These are phyloP conservation scores for Dendrostoma leiphaemia DNA, from an alignment of 2,329 filamentous ascomycete genomes.

Conservation along the genomic window DNA sequence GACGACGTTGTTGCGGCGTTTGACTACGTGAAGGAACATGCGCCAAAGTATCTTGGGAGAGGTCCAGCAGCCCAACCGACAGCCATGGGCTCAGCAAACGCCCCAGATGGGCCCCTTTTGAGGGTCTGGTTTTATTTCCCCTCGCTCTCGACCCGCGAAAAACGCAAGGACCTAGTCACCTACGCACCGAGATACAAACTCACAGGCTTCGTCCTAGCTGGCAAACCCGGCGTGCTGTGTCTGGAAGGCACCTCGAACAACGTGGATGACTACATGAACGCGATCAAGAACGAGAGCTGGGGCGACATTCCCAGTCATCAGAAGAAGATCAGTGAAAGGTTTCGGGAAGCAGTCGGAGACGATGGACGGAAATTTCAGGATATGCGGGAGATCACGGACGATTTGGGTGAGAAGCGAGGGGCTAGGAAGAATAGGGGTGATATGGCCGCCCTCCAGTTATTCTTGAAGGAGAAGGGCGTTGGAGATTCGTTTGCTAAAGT, in stretches of 20 bases:
- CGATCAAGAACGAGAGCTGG: constrained; percentile 63
- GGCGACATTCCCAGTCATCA: constrained; percentile 60
- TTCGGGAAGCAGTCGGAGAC: constrained; percentile 37
- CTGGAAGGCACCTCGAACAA: constrained; percentile 45
- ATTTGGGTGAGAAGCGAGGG: constrained; percentile 44
- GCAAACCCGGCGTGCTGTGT: constrained; percentile 56
- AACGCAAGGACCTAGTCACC: constrained; percentile 55
- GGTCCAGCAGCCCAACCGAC: not conserved
- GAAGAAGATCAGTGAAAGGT: constrained; percentile 60
- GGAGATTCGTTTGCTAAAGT: constrained; percentile 44
- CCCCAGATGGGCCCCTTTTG: constrained; percentile 31
- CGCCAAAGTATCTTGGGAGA: not conserved
- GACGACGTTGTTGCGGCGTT: constrained; percentile 13
- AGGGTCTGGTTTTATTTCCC: constrained; percentile 65
- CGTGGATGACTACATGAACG: constrained; percentile 60
- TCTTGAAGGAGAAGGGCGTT: constrained; percentile 44
- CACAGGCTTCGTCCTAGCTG: constrained; percentile 59
- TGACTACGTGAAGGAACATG: constrained; percentile 13
- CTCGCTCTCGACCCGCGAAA: constrained; percentile 57
- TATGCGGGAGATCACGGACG: constrained; percentile 57
- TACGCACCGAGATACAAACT: constrained; percentile 50
- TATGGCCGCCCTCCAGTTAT: constrained; percentile 51
- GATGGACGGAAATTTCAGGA: constrained; percentile 43
- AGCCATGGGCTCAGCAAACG: not conserved
- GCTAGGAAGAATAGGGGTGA: constrained; percentile 49